Evolutionary conservation across 345 rosid species (phyloP), one percentile per base, ranked within the genome.

Genomic region (Erucastrum elatum): DNA sequence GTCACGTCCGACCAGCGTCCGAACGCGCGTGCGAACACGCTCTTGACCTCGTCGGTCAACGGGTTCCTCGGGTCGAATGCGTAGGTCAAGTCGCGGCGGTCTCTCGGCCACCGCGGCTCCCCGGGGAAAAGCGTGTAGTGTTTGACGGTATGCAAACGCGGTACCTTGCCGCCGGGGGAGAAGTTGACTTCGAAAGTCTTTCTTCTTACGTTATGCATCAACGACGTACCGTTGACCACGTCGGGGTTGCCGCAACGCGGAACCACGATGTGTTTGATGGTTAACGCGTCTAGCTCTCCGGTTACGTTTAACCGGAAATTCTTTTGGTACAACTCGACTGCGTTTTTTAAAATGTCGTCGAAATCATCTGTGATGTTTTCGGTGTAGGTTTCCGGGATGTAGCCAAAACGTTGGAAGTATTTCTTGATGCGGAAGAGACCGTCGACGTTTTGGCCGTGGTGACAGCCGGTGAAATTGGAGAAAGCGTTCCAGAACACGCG

Each of bases 181-280:
- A 80, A 80, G 39, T 44, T 75, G 44, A 80, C 83, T 17, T 80
- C 80, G 3, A 75, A 75, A 0, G 82, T 74, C 16, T 77, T 81
- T 81, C 80, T 81, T 67, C 80, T 75, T 58, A 84, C 88, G 56
- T 86, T 86, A 68, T 85, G 91, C 99, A 94, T 94, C 7, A 85
- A 35, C 1, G 91, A 85, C 0, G 97, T 76, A 2, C 99, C 98
- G 84, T 94, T 94, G 80, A 94, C 84, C 11, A 94, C 77, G 37
- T 94, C 99, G 1, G 99, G 90, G 76, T 91, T 91, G 4, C 99
- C 98, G 56, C 99, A 94, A 61, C 98, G 84, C 0, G 99, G 98
- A 26, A 78, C 83, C n/a, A 86, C 78, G 72, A 94, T 83, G 64
- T 85, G 90, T 64, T 79, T 73, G 0, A 94, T 53, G 7, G 99